Evolutionary conservation across 2,329 filamentous ascomycete genomes (phyloP).

Genomic region (Thielaviopsis punctulata): DNA sequence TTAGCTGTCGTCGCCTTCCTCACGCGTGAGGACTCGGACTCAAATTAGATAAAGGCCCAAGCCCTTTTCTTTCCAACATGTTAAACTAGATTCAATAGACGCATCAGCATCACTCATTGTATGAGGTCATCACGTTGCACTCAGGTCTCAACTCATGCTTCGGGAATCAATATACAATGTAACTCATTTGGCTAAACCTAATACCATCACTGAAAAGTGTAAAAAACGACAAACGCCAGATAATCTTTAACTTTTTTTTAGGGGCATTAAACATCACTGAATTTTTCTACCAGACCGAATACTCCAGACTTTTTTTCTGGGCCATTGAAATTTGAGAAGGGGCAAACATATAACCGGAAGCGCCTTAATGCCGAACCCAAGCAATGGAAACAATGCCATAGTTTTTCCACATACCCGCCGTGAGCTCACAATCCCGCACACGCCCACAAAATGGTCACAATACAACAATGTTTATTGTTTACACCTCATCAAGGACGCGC

Average conservation of each 20-base stretch:
- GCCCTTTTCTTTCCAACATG: not conserved
- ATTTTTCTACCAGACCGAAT: slow-evolving; percentile 13
- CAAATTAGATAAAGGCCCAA: not conserved
- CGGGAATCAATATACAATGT: not conserved
- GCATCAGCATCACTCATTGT: not conserved
- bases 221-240: not conserved
- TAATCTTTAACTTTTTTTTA: slow-evolving; percentile 12
- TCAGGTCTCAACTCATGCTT: not conserved
- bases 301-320: slow-evolving; percentile 13
- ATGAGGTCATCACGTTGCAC: not conserved
- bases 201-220: not conserved
- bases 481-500: slow-evolving; percentile 83
- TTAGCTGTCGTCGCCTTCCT: slow-evolving; percentile 49
- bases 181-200: not conserved
- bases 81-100: not conserved
- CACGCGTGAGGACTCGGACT: slow-evolving; percentile 26
- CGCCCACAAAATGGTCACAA: slow-evolving; percentile 12
- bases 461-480: slow-evolving; percentile 27
- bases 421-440: slow-evolving; percentile 10
- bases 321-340: slow-evolving; percentile 10
- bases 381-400: slow-evolving; percentile 9
- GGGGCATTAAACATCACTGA: slow-evolving; percentile 13
- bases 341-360: slow-evolving; percentile 1
- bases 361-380: slow-evolving; percentile 10
- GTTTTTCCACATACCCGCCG: slow-evolving; percentile 11